Conservation (phyloP, 2,329 filamentous ascomycete species). For the Arthrobotrys sphaeroides region DNA sequence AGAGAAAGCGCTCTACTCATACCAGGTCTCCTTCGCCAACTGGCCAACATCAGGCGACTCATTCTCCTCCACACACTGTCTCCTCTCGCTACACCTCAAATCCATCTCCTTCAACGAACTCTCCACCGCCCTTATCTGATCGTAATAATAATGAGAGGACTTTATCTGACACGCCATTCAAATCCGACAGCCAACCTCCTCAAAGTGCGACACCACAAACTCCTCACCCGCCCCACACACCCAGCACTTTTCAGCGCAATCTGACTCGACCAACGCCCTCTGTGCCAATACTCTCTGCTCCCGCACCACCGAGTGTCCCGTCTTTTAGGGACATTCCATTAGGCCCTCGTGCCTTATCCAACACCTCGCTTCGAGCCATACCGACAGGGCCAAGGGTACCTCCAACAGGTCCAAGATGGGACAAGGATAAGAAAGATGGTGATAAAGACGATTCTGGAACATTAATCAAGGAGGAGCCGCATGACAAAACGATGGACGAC, state of each 20-base stretch:
- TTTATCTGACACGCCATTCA: slow-evolving; percentile 30
- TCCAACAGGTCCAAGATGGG: slow-evolving; percentile 44
- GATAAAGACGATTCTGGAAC: slow-evolving; percentile 40
- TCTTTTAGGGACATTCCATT: slow-evolving; percentile 48
- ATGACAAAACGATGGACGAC: slow-evolving; percentile 36
- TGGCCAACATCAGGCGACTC: slow-evolving; percentile 36
- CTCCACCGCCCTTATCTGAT: slow-evolving; percentile 43
- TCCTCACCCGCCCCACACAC: slow-evolving; percentile 46
- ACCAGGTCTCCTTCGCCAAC: slow-evolving; percentile 42
- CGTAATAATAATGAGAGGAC: slow-evolving; percentile 45
- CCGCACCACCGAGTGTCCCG: slow-evolving; percentile 45
- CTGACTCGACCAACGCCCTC: slow-evolving; percentile 40
- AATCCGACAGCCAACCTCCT: slow-evolving; percentile 24
- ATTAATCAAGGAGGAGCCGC: slow-evolving; percentile 40
- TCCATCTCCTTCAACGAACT: slow-evolving; percentile 44
- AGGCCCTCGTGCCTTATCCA: slow-evolving; percentile 39
- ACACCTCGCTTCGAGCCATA: slow-evolving; percentile 40
- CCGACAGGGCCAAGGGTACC: slow-evolving; percentile 42
- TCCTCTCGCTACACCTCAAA: slow-evolving; percentile 49
- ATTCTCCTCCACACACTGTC: slow-evolving; percentile 48
- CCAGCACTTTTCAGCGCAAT: slow-evolving; percentile 50
- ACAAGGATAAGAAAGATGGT: slow-evolving; percentile 50
- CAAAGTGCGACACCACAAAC: slow-evolving; percentile 43
- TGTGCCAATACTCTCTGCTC: slow-evolving; percentile 41
- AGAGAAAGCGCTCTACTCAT: slow-evolving; percentile 47